These are phyloP conservation scores for Malania oleifera DNA, from an alignment of 164 flowering plant species.

Conservation along the genomic window DNA sequence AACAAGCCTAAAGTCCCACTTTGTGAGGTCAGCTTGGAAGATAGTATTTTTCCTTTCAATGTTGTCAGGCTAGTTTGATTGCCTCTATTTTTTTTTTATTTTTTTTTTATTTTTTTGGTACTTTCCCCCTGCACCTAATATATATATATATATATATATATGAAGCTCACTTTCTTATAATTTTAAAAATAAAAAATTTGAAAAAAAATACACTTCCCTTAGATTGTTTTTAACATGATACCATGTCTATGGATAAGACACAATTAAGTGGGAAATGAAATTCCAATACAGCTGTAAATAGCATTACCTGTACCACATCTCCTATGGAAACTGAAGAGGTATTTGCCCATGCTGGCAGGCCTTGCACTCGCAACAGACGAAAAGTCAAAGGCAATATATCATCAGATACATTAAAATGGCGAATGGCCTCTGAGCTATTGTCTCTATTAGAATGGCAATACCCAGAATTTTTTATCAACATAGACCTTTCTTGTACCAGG, in stretches of 20 bases:
- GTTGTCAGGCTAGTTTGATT: no score
- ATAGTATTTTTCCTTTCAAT: no score
- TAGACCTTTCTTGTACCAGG: conserved; percentile 9
- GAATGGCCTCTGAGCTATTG: conserved; percentile 42
- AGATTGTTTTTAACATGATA: no score
- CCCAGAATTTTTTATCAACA: conserved; percentile 7
- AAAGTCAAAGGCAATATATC: conserved; percentile 58
- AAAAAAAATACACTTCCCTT: no score
- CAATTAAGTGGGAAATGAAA: not conserved
- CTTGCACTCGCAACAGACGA: conserved; percentile 70
- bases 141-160: no score
- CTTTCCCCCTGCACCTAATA: no score
- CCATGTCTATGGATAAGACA: not conserved
- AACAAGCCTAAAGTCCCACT: no score
- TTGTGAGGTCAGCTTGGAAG: no score
- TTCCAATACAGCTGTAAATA: not conserved
- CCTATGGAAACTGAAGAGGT: conserved; percentile 66
- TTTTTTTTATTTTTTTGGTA: no score
- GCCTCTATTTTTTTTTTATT: no score
- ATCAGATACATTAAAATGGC: conserved; percentile 41
- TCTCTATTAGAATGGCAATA: conserved; percentile 13
- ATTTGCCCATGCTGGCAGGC: conserved; percentile 91
- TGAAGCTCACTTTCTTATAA: no score
- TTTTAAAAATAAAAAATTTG: no score
- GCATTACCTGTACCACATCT: conserved; percentile 76